Evolutionary conservation across 1,139 yeast genomes (phyloP), one percentile per base, ranked within the genome.

Genomic region (Yamadazyma songkhlaensis): DNA sequence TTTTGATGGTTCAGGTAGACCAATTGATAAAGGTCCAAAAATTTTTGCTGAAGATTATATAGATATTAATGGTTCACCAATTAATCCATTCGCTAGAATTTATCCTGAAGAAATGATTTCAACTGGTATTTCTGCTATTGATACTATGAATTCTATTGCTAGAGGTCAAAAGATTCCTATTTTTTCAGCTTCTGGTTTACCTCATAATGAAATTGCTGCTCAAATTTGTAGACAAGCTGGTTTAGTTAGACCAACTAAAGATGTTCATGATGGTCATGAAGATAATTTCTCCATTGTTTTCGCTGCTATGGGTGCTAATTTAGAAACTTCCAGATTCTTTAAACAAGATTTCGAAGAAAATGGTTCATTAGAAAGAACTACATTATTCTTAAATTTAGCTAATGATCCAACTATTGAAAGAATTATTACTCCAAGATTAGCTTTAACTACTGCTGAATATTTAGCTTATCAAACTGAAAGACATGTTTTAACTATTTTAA

Each of bases 181-280:
- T 64, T 92, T 92, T 72, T 88, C 97, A 39, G 98, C 98, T 31
- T 89, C 97, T 40, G 99, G 99, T 74, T 80, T 92, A 62, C 99
- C 99, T 41, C 99, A 92, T 70, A 94, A 92, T 62, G 98, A 94
- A 69, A 90, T 92, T 69, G 99, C 99, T 45, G 98, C 99, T 32
- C 99, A 92, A 70, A 92, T 92, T 65, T 92, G 97, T 78, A 89
- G 99, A 73, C 99, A 92, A 72, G 98, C 99, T 33, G 97, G 97
- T 54, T 79, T 92, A 60, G 98, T 94, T 42, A 85, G 98, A 71
- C 98, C 99, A 57, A 92, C 98, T 35, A 92, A 92, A 72, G 99
- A 92, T 64, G 98, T 92, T 42, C 98, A 92, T 62, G 99, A 92
- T 67, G 99, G 98, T 57, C 99, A 92, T 64, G 98, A 92, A 69